A percentile compares a stretch with the other conserved stretches of the same genome.
phyloP scores from a whole-genome alignment of 2,329 filamentous ascomycete genomes.

The Pseudogymnoascus sp. region DNA sequence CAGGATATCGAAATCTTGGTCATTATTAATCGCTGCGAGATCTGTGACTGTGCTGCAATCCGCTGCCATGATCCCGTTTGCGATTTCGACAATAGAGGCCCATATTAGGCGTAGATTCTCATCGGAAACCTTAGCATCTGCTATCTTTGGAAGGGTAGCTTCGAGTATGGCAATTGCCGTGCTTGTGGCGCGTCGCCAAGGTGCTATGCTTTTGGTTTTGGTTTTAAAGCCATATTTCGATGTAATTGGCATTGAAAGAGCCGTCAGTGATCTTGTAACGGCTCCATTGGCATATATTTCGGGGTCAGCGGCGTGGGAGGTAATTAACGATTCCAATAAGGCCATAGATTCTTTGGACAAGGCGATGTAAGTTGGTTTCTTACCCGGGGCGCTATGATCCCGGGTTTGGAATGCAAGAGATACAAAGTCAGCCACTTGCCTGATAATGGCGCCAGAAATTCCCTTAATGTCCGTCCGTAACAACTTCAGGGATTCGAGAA shows the following conservation, averaged over 20 bases:
- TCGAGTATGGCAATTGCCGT: constrained; percentile 60
- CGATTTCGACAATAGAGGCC: constrained; percentile 55
- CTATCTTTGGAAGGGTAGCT: constrained; percentile 53
- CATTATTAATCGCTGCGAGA: constrained; percentile 32
- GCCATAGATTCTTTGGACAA: constrained; percentile 76
- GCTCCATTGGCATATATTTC: constrained; percentile 64
- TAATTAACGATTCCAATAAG: constrained; percentile 53
- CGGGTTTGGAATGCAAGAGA: constrained; percentile 53
- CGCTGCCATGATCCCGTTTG: constrained; percentile 60
- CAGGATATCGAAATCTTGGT: constrained; percentile 73
- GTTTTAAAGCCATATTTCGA: constrained; percentile 74
- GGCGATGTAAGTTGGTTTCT: constrained; percentile 71
- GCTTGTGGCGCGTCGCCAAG: constrained; percentile 75
- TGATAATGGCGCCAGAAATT: constrained; percentile 59
- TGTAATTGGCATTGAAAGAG: constrained; percentile 59
- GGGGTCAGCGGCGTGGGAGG: constrained; percentile 49
- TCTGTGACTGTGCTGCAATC: constrained; percentile 41
- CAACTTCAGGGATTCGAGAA: constrained; percentile 58
- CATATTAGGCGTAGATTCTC: constrained; percentile 53
- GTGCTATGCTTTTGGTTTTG: constrained; percentile 57
- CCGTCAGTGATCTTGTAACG: constrained; percentile 54
- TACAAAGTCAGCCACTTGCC: constrained; percentile 60
- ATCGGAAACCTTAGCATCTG: constrained; percentile 37
- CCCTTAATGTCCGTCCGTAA: constrained; percentile 57
- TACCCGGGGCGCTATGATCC: constrained; percentile 28